Percentiles rank a stretch among this genome's conserved stretches.
These are phyloP conservation scores for Evansstolkia leycettana DNA, from an alignment of 495 filamentous ascomycete genomes.

Conservation along the genomic window DNA sequence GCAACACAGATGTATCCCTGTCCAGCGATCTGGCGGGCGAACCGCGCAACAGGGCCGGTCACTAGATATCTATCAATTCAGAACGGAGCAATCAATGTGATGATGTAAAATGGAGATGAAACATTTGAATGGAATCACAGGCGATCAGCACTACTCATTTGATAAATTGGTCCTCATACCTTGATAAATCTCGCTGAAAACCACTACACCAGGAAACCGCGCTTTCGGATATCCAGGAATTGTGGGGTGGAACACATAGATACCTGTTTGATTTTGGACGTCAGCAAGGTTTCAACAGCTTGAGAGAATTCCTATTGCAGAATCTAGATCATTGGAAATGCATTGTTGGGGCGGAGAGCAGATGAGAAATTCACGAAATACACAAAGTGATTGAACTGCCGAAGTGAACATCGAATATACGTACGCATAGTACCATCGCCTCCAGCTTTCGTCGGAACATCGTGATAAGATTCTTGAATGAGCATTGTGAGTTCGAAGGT, in stretches of 20 bases:
- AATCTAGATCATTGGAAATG: too few species aligned
- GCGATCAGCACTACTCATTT: too few species aligned
- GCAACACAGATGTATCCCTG: slow-evolving; percentile 92
- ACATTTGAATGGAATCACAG: too few species aligned
- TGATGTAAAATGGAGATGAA: slow-evolving; percentile 1
- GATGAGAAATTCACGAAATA: too few species aligned
- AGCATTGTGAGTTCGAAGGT: slow-evolving; percentile 48
- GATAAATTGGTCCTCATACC: slow-evolving; percentile 32
- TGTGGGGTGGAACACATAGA: slow-evolving; percentile 80
- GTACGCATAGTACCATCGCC: slow-evolving; percentile 52
- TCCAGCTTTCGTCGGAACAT: slow-evolving; percentile 54
- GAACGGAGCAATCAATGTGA: not conserved
- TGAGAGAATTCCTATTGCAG: too few species aligned
- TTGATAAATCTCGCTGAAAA: slow-evolving; percentile 97
- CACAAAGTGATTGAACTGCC: too few species aligned
- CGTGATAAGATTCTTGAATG: slow-evolving; percentile 50
- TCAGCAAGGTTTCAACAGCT: too few species aligned
- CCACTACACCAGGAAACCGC: slow-evolving; percentile 77
- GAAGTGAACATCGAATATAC: slow-evolving; percentile 8
- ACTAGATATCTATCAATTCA: slow-evolving; percentile 36
- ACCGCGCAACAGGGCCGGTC: slow-evolving; percentile 81
- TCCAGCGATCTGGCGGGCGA: slow-evolving; percentile 83
- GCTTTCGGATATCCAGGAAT: slow-evolving; percentile 79
- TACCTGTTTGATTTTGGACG: too few species aligned
- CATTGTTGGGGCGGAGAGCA: too few species aligned